phyloP scores from a whole-genome alignment of 176 grass and related monocot species.

The Phyllostachys edulis region DNA sequence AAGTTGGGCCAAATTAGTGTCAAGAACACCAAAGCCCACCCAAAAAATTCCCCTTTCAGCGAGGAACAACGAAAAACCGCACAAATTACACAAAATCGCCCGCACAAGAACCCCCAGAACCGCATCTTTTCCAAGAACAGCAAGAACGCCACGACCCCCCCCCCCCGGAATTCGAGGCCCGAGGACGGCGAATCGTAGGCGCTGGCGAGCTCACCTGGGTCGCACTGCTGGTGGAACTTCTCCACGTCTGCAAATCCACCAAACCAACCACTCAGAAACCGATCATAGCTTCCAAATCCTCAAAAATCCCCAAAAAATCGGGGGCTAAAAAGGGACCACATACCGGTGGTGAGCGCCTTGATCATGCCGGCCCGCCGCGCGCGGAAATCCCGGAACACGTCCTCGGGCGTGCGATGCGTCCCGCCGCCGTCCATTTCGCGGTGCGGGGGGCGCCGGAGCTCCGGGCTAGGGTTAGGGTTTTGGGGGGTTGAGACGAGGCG shows the following conservation, averaged over 20 bases:
- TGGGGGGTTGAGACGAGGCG: neutral
- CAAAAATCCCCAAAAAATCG: neutral
- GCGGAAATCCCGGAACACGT: conserved; percentile 92
- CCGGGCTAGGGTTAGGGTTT: conserved; percentile 65
- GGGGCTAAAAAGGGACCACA: neutral
- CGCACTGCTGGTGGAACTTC: conserved; percentile 89
- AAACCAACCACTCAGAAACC: too few species aligned
- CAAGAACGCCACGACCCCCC: neutral
- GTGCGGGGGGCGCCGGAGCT: neutral
- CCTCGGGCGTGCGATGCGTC: conserved; percentile 73
- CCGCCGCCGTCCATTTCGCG: conserved; percentile 45
- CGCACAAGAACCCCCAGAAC: neutral
- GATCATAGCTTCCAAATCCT: too few species aligned
- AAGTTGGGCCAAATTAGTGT: neutral
- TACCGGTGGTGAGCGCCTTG: conserved; percentile 90
- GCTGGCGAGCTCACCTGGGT: conserved; percentile 60
- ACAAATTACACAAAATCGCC: neutral
- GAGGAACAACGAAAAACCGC: neutral
- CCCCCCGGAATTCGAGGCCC: neutral
- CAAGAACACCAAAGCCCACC: neutral
- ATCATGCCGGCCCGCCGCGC: conserved; percentile 80
- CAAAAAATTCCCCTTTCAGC: too few species aligned
- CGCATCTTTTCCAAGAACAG: neutral
- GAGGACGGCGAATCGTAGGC: neutral
- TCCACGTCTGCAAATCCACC: conserved; percentile 32